Conservation (phyloP, 345 rosid genomes). For the Eucalyptus erythrocorys region DNA sequence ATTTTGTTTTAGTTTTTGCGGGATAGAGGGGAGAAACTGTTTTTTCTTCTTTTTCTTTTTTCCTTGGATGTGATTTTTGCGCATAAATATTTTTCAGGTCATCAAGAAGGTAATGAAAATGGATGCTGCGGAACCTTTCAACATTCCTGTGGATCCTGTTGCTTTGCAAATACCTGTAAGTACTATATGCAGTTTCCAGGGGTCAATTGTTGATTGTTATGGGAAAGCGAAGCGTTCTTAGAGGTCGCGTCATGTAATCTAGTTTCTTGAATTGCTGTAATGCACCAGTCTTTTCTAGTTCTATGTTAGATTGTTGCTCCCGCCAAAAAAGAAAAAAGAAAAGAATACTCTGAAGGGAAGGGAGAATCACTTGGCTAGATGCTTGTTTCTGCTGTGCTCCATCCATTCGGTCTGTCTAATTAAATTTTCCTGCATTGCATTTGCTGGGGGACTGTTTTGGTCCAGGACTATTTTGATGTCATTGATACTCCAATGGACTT, state of each 20-base stretch:
- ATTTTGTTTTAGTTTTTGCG: not conserved
- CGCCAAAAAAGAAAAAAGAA: not conserved
- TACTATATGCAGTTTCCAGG: not conserved
- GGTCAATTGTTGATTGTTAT: not conserved
- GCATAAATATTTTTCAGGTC: slow-evolving; percentile 23
- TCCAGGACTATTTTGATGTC: slow-evolving; percentile 87
- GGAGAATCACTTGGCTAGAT: not conserved
- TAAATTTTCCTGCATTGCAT: not conserved
- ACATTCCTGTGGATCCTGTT: slow-evolving; percentile 84
- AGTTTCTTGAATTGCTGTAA: not conserved
- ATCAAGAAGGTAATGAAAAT: slow-evolving; percentile 95
- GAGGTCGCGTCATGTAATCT: not conserved
- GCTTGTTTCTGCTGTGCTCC: not conserved
- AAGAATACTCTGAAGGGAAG: not conserved
- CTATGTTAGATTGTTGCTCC: not conserved
- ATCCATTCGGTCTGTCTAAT: not conserved
- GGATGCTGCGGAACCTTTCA: slow-evolving; percentile 98
- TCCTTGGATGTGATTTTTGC: not conserved
- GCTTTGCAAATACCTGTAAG: slow-evolving; percentile 98
- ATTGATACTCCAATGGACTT: slow-evolving; percentile 98
- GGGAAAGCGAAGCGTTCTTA: not conserved
- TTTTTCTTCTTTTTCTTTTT: not conserved
- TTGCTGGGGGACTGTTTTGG: not conserved
- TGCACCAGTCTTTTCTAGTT: not conserved
- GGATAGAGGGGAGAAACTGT: not conserved